Base-by-base conservation (phyloP, 495 filamentous ascomycete species). In the Emericellopsis terricola region DNA sequence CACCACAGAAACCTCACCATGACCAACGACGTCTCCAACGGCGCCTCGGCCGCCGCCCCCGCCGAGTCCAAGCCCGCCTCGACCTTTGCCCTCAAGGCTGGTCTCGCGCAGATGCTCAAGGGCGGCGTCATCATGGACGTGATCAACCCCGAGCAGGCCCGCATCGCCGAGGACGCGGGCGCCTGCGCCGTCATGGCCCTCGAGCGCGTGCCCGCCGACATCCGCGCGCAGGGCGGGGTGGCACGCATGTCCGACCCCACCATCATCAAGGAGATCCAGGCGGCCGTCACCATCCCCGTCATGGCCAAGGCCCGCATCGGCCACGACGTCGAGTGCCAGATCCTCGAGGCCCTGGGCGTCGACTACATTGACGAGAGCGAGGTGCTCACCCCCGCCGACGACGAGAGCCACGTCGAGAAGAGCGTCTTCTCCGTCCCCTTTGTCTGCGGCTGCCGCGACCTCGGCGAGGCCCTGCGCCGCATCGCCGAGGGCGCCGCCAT, bases 51-150 rank as follows among this genome's bases (percentile, higher is more conserved):
- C 42, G 30, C 23, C 36, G 20, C 41, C 17, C 28, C 29, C 8
- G 33, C 37, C 26, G 48, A 47, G 38, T 45, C 39, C 46, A 37
- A 33, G 3, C 32, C 36, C 41, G 49, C 52, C 27, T 42, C 44
- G 7, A 34, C 47, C 56, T 81, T 83, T 55, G 66, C 70, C 37
- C 70, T 92, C 69, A 97, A 97, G 71, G 79, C 80, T 29, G 89
- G 89, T 19, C 63, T 97, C 36, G 89, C 89, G 15, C 76, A 87
- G 51, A 97, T 97, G 89, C 59, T 97, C 50, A 92, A 96, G 64
- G 89, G 89, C 52, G 89, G 89, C 41, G 89, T 97, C 24, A 97
- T 97, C 54, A 97, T 97, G 89, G 89, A 97, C 54, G 89, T 96
- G 36, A 85, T 94, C 26, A 85, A 86, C 51, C 81, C 85, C 13